A percentile compares a stretch with the other conserved stretches of the same genome.
phyloP scores from a whole-genome alignment of 2,329 filamentous ascomycete genomes.

The Chrysoporthe puriensis region DNA sequence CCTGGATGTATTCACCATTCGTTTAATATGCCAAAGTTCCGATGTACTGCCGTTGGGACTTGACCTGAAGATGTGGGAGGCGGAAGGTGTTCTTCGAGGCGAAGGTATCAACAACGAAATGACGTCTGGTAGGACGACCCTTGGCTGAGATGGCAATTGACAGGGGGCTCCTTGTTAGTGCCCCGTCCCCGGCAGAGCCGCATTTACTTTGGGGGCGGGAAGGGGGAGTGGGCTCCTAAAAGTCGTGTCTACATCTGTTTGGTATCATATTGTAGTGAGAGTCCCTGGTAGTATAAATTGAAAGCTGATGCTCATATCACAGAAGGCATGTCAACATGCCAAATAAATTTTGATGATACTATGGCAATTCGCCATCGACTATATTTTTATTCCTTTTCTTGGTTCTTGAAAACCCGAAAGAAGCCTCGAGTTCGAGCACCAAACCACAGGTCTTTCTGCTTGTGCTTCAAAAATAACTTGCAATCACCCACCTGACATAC shows the following conservation, averaged over 20 bases:
- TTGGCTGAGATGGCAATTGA: background rate
- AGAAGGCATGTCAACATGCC: background rate
- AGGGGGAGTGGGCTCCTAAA: background rate
- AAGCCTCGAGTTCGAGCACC: background rate
- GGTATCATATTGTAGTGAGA: background rate
- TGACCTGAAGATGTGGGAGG: background rate
- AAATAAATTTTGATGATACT: background rate
- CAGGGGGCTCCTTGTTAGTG: conserved; percentile 9
- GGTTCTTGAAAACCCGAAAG: background rate
- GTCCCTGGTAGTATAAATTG: no score
- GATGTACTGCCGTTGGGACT: background rate
- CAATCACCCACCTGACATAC: background rate
- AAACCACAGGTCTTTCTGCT: background rate
- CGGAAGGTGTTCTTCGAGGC: background rate
- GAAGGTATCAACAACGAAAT: conserved; percentile 1
- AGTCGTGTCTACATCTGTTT: background rate
- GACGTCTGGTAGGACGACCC: conserved; percentile 5
- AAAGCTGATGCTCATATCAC: background rate
- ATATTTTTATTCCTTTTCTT: background rate
- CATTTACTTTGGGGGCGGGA: background rate
- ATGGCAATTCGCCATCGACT: background rate
- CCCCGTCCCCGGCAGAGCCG: background rate
- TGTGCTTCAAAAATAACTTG: background rate
- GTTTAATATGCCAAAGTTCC: no score
- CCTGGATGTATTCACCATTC: background rate